Evolutionary conservation across 202 grass and related monocot genomes (phyloP).

Genomic region (Cymbopogon flexuosus): DNA sequence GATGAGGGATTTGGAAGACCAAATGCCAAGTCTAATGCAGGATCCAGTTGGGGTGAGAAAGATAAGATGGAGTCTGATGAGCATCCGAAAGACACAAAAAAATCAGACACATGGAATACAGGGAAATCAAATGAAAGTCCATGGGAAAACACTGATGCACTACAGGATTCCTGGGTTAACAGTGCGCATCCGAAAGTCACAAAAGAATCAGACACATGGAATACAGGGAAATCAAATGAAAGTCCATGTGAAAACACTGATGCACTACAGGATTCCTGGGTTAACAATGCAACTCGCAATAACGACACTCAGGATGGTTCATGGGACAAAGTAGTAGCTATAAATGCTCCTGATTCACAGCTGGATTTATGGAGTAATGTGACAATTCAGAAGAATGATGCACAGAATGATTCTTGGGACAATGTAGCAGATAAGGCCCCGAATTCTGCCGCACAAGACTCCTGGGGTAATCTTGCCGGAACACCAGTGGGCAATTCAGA

Average conservation of each 20-base stretch:
- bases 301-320: background rate
- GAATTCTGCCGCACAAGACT: conserved; percentile 21
- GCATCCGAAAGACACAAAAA: background rate
- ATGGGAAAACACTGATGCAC: conserved; percentile 28
- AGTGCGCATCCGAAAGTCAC: background rate
- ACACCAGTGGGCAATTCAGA: conserved; percentile 30
- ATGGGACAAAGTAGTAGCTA: conserved; percentile 5
- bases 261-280: conserved; percentile 20
- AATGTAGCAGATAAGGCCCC: conserved; percentile 25
- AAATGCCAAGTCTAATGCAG: conserved; percentile 18
- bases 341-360: conserved; percentile 6
- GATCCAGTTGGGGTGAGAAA: background rate
- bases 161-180: background rate
- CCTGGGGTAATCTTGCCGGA: conserved; percentile 34
- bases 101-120: conserved; percentile 8
- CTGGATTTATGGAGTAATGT: conserved; percentile 32
- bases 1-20: background rate
- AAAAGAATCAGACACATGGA: conserved; percentile 21
- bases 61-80: conserved; percentile 9
- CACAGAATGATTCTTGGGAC: conserved; percentile 34
- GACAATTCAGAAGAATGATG: conserved; percentile 13
- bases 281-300: background rate
- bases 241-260: conserved; percentile 32
- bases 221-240: conserved; percentile 17
- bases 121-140: conserved; percentile 24